These are phyloP conservation scores for Leonotis leonurus DNA, from an alignment of 257 asterid species.

Conservation along the genomic window DNA sequence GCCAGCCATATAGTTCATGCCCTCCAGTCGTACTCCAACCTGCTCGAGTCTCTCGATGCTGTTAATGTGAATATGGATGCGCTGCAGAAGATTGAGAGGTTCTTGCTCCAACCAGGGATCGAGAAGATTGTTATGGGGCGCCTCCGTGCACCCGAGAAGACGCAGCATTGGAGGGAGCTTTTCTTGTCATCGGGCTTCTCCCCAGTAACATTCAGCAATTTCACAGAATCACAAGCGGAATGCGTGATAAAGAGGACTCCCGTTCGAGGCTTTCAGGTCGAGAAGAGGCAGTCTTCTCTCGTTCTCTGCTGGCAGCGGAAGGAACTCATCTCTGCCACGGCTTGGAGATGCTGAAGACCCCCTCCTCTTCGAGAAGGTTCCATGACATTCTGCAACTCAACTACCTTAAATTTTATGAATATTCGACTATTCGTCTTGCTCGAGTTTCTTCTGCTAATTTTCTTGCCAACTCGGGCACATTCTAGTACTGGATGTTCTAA, in stretches of 20 bases:
- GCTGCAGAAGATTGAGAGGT: constrained; percentile 78
- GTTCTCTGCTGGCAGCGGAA: constrained; percentile 94
- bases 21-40: constrained; percentile 64
- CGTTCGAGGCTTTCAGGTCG: constrained; percentile 79
- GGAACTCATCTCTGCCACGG: constrained; percentile 92
- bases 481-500: constrained; percentile 44
- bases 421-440: constrained; percentile 42
- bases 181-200: constrained; percentile 76
- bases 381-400: constrained; percentile 22
- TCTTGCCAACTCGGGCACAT: constrained; percentile 46
- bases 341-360: constrained; percentile 77
- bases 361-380: constrained; percentile 32
- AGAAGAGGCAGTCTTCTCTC: constrained; percentile 86
- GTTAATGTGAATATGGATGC: constrained; percentile 70
- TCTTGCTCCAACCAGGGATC: constrained; percentile 69
- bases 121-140: constrained; percentile 59
- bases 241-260: constrained; percentile 85
- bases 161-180: constrained; percentile 83
- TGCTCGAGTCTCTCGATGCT: constrained; percentile 84
- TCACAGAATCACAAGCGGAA: constrained; percentile 88
- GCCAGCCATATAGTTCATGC: constrained; percentile 74
- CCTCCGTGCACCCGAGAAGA: constrained; percentile 54
- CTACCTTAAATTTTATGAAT: constrained; percentile 26
- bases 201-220: constrained; percentile 65
- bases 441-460: constrained; percentile 36